Evolutionary conservation across 192 early-diverging fungal species (phyloP), one percentile per base, ranked within the genome.

Genomic region (Coemansia pectinata): DNA sequence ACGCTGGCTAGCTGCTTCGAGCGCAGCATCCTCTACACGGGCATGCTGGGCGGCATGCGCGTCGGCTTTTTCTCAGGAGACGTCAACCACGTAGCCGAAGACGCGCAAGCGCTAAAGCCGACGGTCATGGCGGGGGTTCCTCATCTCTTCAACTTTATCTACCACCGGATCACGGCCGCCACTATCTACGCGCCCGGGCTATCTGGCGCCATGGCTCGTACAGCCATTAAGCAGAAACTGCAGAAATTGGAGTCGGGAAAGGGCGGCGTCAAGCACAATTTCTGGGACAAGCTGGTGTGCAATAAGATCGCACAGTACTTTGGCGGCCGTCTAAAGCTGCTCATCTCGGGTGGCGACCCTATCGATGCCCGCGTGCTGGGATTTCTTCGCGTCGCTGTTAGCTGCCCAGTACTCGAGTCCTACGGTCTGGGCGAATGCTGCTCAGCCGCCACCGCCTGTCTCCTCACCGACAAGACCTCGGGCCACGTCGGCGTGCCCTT

Each of bases 1-100:
- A 93, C 96, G 6, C 82, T 96, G 33, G 92, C 94, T 9, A 94
- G 95, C 77, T 85, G 91, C 34, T 95, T 91, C 76, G 97, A 95
- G 70, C 87, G 90, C 44, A 75, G 77, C 23, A 73, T 85, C 36
- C 83, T 92, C 53, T 72, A 77, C 45, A 71, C 74, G 19, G 73
- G 88, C 45, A 76, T 93, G 34, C 79, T 84, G 23, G 71, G 65
- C 44, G 92, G 92, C 19, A 90, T 79, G 25, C 74, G 83, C 21
- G 87, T 95, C 44, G 96, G 96, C 36, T 96, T 90, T 71, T 94
- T 60, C 39, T 63, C 73, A 15, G 88, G 88, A 63, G 83, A 88
- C 62, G 76, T 88, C 23, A 60, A 85, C 17, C 72, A 87, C 10
- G 68, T 98, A 25, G 63, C 95, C 23, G 93, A 96, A 36, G 97